Evolutionary conservation across 2,329 filamentous ascomycete genomes (phyloP), one percentile per base, ranked within the genome.

Genomic region (Aphanoascus verrucosus): DNA sequence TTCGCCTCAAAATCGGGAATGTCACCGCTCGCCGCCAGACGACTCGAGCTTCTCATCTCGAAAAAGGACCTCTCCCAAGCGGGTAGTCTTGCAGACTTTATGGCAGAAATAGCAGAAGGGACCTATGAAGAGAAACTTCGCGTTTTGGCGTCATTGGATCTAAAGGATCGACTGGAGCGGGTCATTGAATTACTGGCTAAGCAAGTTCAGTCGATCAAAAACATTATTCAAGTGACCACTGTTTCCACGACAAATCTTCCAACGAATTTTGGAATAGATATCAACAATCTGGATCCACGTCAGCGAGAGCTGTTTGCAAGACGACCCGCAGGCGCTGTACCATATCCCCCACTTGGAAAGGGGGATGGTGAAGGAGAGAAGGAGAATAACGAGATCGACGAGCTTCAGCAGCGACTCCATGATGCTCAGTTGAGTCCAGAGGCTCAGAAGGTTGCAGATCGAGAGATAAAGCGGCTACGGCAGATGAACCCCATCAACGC

Each of bases 401-500:
- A 97, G 66, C 76, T 98, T 45, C 87, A 89, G 71, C 90, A 91
- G 73, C 88, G 85, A 65, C 75, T 98, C 7, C 82, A 93, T 47
- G 84, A 83, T 44, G 90, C 91, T 0, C 81, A 85, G 58, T 77
- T 98, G 41, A 86, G 85, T 0, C 78, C 85, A 0, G 93, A 98
- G 59, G 90, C 89, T 5, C 79, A 84, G 57, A 96, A 93, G 72
- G 82, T 94, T n/a, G 91, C 89, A 1, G 86, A 94, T 55, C 80
- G 90, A 51, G 93, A 98, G 68, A 69, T 98, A 45, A 87, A 88
- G 63, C 79, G 93, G 19, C 72, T 98, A 57, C 86, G 86, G 63
- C 95, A 95, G 74, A 97, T 97, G 88, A 90, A 88, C 63, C 90
- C 93, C 0, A 88, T 88, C 49, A 93, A 97, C 65, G 91, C 94